Percentiles rank a stretch among this genome's conserved stretches.
These are phyloP conservation scores for Coemansia sp. DNA, from an alignment of 192 early-diverging fungal species.

Conservation along the genomic window DNA sequence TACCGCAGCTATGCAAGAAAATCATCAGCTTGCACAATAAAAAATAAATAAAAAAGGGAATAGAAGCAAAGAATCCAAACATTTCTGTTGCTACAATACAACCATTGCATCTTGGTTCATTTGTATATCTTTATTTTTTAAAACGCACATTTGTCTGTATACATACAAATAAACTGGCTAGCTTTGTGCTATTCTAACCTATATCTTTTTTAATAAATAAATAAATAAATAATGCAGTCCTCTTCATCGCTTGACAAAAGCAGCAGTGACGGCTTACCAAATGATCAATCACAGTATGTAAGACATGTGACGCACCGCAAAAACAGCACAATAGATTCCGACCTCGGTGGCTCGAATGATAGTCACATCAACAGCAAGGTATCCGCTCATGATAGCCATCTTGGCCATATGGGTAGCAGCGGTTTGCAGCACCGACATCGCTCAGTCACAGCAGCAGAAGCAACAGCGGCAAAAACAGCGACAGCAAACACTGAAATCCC, in stretches of 20 bases:
- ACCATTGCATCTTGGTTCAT: background rate
- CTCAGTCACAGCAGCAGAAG: background rate
- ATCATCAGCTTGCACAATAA: background rate
- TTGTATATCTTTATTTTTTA: background rate
- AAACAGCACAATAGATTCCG: slow-evolving; percentile 8
- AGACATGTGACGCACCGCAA: slow-evolving; percentile 5
- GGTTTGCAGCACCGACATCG: background rate
- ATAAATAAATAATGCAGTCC: background rate
- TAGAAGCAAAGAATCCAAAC: background rate
- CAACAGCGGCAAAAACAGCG: background rate
- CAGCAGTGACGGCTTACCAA: background rate
- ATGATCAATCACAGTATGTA: slow-evolving; percentile 3
- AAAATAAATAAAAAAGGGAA: background rate
- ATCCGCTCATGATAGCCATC: background rate
- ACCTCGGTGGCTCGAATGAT: background rate
- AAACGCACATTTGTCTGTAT: too few relatives aligned
- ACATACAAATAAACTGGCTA: too few relatives aligned
- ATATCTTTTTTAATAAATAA: background rate
- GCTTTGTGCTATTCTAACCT: too few relatives aligned
- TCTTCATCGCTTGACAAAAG: background rate
- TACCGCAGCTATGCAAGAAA: too few relatives aligned
- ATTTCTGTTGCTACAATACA: background rate
- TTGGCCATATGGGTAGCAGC: background rate
- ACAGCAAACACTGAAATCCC: background rate
- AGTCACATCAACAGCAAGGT: slow-evolving; percentile 3